Percentiles rank a stretch among this genome's conserved stretches.
These are phyloP conservation scores for Botrytis medusae DNA, from an alignment of 2,329 filamentous ascomycete species.

Conservation along the genomic window DNA sequence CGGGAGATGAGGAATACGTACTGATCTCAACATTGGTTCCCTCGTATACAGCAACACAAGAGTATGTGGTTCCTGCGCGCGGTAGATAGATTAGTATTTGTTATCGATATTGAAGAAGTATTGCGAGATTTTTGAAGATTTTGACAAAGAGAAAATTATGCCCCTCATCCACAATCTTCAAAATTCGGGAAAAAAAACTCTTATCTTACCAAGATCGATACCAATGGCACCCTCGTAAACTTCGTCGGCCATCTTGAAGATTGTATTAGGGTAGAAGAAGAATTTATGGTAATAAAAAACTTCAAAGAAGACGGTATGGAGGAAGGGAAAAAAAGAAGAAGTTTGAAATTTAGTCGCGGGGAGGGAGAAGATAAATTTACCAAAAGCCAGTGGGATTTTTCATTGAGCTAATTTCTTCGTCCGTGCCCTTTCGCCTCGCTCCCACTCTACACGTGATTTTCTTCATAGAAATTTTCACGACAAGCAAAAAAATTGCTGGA, in stretches of 20 bases:
- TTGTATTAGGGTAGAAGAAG: slow-evolving; percentile 27
- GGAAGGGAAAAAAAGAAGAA: slow-evolving; percentile 17
- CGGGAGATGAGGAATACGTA: slow-evolving; percentile 10
- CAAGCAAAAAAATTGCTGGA: slow-evolving; percentile 4
- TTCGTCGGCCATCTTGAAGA: slow-evolving; percentile 84
- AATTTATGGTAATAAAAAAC: slow-evolving; percentile 25
- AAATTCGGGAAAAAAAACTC: not conserved
- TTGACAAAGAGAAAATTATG: slow-evolving; percentile 9
- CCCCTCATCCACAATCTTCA: slow-evolving; percentile 14
- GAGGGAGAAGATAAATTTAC: slow-evolving; percentile 20
- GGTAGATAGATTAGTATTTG: slow-evolving; percentile 34
- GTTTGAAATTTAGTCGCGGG: slow-evolving; percentile 23
- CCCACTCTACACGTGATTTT: slow-evolving; percentile 1
- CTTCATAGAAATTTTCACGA: not conserved
- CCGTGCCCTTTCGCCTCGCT: slow-evolving; percentile 17
- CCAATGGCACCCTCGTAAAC: slow-evolving; percentile 99
- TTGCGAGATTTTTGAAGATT: slow-evolving; percentile 2
- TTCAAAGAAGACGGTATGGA: slow-evolving; percentile 23
- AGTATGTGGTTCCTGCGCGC: slow-evolving; percentile 90
- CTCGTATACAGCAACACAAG: slow-evolving; percentile 99
- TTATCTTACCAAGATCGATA: slow-evolving; percentile 90
- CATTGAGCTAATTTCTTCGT: slow-evolving; percentile 10
- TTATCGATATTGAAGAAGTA: not conserved
- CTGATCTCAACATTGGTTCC: slow-evolving; percentile 97
- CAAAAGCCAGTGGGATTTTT: slow-evolving; percentile 20